Percentiles rank a stretch among this genome's conserved stretches.
These are phyloP conservation scores for Pythium rishiriense DNA, from an alignment of 352 stramenopile species.

Conservation along the genomic window DNA sequence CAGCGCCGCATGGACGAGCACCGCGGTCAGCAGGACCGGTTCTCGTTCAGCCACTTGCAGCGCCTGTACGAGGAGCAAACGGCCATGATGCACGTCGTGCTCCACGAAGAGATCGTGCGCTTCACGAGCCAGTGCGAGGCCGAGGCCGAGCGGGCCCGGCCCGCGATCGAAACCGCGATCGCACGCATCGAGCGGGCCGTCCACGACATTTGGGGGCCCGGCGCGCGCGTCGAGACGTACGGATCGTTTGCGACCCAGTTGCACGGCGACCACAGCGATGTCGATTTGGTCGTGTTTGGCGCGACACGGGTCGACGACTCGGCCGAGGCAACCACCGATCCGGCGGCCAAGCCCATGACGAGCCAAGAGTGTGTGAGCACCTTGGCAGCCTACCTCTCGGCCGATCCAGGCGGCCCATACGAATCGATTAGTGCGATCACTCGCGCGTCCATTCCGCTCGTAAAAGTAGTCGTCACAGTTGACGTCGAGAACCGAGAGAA, in stretches of 20 bases:
- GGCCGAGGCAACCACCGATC: background rate
- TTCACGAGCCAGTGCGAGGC: slow-evolving; percentile 54
- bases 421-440: slow-evolving; percentile 70
- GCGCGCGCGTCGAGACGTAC: slow-evolving; percentile 61
- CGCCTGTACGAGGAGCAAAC: slow-evolving; percentile 83
- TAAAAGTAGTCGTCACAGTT: slow-evolving; percentile 71
- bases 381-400: slow-evolving; percentile 31
- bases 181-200: slow-evolving; percentile 46
- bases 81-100: slow-evolving; percentile 67
- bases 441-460: slow-evolving; percentile 66
- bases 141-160: slow-evolving; percentile 35
- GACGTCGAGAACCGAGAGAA: background rate
- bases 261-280: slow-evolving; percentile 63
- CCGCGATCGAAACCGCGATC: slow-evolving; percentile 60
- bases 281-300: slow-evolving; percentile 81
- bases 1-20: slow-evolving; percentile 65
- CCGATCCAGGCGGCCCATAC: slow-evolving; percentile 16
- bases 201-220: slow-evolving; percentile 44
- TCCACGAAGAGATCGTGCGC: slow-evolving; percentile 76
- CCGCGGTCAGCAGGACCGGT: slow-evolving; percentile 31
- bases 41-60: slow-evolving; percentile 72
- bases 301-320: slow-evolving; percentile 26
- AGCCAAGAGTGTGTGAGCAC: slow-evolving; percentile 55
- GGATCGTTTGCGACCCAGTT: slow-evolving; percentile 76
- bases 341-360: background rate